Evolutionary conservation across 768 basidiomycete genomes (phyloP).

Genomic region (Kwoniella europaea): DNA sequence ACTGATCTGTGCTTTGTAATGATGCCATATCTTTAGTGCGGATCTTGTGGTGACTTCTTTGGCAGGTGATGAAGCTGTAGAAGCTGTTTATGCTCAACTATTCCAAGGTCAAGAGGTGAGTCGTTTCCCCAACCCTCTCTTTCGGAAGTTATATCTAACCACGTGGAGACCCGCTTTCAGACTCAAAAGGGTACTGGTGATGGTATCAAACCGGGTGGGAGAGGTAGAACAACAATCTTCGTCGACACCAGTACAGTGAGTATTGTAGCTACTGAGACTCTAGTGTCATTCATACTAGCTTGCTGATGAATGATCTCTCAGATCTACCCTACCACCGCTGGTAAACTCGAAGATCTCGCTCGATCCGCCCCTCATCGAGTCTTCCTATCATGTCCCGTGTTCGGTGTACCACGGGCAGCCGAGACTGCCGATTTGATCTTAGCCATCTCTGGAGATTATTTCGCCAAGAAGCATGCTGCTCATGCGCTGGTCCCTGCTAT

Average conservation of each 20-base stretch:
- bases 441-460: slow-evolving; percentile 78
- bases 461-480: slow-evolving; percentile 79
- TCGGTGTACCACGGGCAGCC: slow-evolving; percentile 70
- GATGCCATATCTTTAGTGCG: slow-evolving; percentile 57
- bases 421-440: slow-evolving; percentile 71
- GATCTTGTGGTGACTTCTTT: slow-evolving; percentile 80
- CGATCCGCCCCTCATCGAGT: slow-evolving; percentile 66
- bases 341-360: slow-evolving; percentile 68
- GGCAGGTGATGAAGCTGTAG: slow-evolving; percentile 72
- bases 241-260: slow-evolving; percentile 83
- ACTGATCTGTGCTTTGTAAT: neutral
- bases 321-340: slow-evolving; percentile 57
- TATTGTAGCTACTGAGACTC: slow-evolving; percentile 5
- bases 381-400: slow-evolving; percentile 77
- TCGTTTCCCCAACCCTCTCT: neutral
- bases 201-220: slow-evolving; percentile 49
- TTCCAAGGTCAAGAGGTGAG: slow-evolving; percentile 67
- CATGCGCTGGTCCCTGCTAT: slow-evolving; percentile 79
- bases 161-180: neutral
- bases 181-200: slow-evolving; percentile 55
- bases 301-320: slow-evolving; percentile 15
- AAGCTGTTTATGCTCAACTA: slow-evolving; percentile 68
- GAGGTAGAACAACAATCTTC: slow-evolving; percentile 69
- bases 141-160: neutral
- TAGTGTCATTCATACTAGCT: neutral